Conservation (phyloP, 768 basidiomycete genomes). For the Lactifluus rugatus region DNA sequence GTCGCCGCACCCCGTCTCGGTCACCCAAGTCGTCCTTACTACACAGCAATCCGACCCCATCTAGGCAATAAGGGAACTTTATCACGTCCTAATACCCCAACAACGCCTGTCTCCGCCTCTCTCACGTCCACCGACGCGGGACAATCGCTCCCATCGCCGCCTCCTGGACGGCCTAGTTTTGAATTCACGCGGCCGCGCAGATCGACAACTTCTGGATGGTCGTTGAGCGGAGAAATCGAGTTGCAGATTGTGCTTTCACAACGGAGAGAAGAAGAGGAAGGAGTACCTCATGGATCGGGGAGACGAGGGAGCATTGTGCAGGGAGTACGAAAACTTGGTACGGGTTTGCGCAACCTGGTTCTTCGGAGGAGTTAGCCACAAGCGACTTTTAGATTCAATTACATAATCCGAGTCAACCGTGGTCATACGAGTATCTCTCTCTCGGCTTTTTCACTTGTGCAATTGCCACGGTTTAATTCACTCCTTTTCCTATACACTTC, state of each 20-base stretch:
- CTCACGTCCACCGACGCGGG: background rate
- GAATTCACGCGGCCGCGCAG: conserved; percentile 14
- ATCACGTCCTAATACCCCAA: conserved; percentile 1
- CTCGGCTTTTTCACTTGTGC: no score
- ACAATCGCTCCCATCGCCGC: background rate
- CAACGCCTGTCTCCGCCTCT: background rate
- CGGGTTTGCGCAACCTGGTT: conserved; percentile 12
- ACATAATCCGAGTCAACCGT: background rate
- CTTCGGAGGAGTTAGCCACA: background rate
- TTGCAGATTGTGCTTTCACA: conserved; percentile 17
- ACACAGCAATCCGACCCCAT: conserved; percentile 18
- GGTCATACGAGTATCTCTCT: no score
- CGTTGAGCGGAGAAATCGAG: conserved; percentile 19
- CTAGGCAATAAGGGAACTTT: background rate
- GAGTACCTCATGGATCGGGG: background rate
- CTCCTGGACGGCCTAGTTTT: conserved; percentile 13
- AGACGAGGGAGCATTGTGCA: conserved; percentile 10
- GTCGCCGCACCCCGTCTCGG: conserved; percentile 11
- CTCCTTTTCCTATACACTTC: no score
- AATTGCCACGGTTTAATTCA: no score
- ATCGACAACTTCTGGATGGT: conserved; percentile 14
- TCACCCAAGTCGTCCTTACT: conserved; percentile 19
- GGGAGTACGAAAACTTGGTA: conserved; percentile 10
- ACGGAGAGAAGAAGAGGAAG: conserved; percentile 9
- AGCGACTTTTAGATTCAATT: background rate